Percentiles rank a stretch among this genome's conserved stretches.
Conservation (phyloP, 495 filamentous ascomycete species). For the Letharia columbiana region DNA sequence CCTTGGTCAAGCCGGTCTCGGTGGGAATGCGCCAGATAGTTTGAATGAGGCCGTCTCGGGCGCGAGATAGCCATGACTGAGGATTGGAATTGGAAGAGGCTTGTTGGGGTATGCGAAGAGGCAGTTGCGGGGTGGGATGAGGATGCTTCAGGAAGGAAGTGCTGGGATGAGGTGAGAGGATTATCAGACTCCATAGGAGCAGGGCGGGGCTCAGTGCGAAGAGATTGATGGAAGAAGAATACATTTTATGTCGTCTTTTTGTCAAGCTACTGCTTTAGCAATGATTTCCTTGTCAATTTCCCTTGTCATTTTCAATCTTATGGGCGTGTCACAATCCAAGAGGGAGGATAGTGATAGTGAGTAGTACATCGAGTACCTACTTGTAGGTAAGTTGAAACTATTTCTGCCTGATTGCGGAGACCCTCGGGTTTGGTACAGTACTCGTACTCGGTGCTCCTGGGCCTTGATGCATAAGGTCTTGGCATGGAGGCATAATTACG, state of each 20-base stretch:
- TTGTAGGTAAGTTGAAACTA: no score
- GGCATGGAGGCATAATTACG: no score
- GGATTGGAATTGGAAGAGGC: conserved; percentile 21
- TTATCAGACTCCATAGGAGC: conserved; percentile 1
- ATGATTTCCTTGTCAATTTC: no score
- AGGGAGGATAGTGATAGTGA: not conserved
- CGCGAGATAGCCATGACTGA: conserved; percentile 35
- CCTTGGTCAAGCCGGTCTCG: conserved; percentile 1
- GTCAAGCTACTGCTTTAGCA: no score
- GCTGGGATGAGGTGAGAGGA: not conserved
- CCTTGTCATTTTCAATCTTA: no score
- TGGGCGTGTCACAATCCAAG: no score
- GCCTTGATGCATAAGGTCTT: no score
- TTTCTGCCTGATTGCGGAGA: not conserved
- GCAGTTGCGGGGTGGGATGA: conserved; percentile 5
- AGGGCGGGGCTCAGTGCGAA: conserved; percentile 4
- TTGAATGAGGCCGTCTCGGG: conserved; percentile 58
- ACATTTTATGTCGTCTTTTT: not conserved
- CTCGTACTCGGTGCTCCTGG: not conserved
- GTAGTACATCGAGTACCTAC: not conserved
- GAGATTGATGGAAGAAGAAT: conserved; percentile 1
- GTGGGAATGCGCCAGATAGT: conserved; percentile 43
- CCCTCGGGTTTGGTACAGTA: not conserved
- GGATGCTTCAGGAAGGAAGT: conserved; percentile 1
- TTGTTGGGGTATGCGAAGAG: conserved; percentile 24